phyloP scores from a whole-genome alignment of 306 rosid genomes.

The Carpinus fangiana region DNA sequence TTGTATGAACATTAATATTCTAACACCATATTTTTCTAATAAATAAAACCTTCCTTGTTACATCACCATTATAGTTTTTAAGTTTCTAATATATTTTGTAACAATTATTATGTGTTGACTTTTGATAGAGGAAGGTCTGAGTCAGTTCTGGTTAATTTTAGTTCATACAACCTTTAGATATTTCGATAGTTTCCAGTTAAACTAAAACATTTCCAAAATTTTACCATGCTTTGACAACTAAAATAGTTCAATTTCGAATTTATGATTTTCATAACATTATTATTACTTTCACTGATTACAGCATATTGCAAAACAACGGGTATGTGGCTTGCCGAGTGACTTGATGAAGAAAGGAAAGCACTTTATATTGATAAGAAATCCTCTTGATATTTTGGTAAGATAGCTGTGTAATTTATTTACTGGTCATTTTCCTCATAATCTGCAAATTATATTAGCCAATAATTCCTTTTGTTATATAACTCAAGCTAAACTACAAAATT shows the following conservation, averaged over 20 bases:
- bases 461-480: background rate
- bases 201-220: background rate
- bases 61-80: background rate
- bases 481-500: background rate
- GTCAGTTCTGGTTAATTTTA: background rate
- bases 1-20: no score
- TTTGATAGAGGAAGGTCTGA: background rate
- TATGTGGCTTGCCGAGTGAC: constrained; percentile 60
- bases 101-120: background rate
- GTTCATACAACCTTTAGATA: background rate
- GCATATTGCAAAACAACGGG: constrained; percentile 75
- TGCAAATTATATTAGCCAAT: constrained; percentile 5
- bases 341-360: constrained; percentile 76
- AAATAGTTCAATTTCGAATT: constrained; percentile 10
- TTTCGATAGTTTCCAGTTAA: background rate
- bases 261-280: constrained; percentile 1
- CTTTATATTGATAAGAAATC: constrained; percentile 73
- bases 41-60: background rate
- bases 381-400: constrained; percentile 75
- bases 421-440: constrained; percentile 13
- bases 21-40: background rate
- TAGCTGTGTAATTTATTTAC: constrained; percentile 10
- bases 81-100: background rate
- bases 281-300: constrained; percentile 28
- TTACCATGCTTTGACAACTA: constrained; percentile 18